phyloP scores from a whole-genome alignment of 805 yeast species.

The Priceomyces medius region DNA sequence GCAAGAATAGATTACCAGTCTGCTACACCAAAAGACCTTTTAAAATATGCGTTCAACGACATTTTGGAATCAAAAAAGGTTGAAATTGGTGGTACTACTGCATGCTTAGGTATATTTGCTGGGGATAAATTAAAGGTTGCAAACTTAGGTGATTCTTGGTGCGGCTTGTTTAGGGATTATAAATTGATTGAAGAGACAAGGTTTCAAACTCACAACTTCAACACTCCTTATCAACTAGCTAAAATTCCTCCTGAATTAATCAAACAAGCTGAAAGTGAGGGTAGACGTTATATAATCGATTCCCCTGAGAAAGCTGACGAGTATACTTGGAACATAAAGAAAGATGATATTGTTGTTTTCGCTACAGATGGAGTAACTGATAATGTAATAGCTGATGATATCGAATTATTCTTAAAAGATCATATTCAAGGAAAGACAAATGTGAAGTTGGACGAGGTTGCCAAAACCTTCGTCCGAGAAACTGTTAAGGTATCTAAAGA shows the following conservation, averaged over 20 bases:
- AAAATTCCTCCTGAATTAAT: constrained; percentile 68
- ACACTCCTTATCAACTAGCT: constrained; percentile 89
- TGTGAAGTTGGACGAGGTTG: constrained; percentile 44
- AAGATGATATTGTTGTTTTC: constrained; percentile 74
- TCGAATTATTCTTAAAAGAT: constrained; percentile 66
- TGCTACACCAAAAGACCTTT: constrained; percentile 45
- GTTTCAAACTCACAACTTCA: constrained; percentile 83
- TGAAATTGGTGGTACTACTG: constrained; percentile 91
- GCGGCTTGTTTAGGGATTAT: constrained; percentile 73
- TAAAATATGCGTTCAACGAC: constrained; percentile 55
- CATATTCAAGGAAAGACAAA: constrained; percentile 30
- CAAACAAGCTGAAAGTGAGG: constrained; percentile 51
- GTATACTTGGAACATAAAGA: constrained; percentile 61
- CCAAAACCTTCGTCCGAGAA: constrained; percentile 58
- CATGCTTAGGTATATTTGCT: constrained; percentile 74
- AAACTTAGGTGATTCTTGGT: constrained; percentile 94
- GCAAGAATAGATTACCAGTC: constrained; percentile 4
- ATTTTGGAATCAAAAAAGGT: constrained; percentile 57
- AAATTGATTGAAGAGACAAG: constrained; percentile 62
- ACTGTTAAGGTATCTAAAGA: constrained; percentile 73
- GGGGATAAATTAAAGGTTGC: constrained; percentile 62
- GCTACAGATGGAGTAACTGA: constrained; percentile 96
- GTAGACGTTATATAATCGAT: constrained; percentile 68
- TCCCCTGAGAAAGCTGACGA: constrained; percentile 67
- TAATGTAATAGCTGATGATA: constrained; percentile 71